Conservation (phyloP, 2,329 filamentous ascomycete genomes). For the Berkeleyomyces rouxiae region DNA sequence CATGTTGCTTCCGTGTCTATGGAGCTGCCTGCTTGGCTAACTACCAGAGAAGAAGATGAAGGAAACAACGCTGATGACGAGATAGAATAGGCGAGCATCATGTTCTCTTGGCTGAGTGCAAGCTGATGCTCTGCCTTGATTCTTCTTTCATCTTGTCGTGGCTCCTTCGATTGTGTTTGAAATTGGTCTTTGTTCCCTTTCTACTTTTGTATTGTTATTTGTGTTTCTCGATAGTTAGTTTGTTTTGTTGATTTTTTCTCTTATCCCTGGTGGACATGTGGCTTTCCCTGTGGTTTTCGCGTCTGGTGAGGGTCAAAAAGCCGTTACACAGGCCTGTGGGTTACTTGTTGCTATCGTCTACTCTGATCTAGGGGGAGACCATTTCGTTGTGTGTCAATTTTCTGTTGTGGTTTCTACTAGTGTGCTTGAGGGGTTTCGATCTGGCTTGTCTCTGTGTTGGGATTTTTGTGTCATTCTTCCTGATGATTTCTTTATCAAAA, state of each 20-base stretch:
- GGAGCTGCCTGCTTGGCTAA: background rate
- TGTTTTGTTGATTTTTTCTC: background rate
- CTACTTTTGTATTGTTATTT: background rate
- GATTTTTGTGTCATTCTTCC: too few species aligned
- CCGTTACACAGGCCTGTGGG: background rate
- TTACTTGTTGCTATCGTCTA: background rate
- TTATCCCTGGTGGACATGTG: background rate
- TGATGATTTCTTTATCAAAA: too few species aligned
- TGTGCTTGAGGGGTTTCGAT: background rate
- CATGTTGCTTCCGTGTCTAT: background rate
- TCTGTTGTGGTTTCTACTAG: background rate
- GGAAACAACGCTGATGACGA: background rate
- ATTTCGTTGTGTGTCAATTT: background rate
- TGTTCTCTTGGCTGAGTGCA: background rate
- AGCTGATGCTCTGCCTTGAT: background rate
- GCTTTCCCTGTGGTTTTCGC: background rate
- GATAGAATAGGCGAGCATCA: background rate
- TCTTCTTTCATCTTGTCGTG: background rate
- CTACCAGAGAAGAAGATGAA: background rate
- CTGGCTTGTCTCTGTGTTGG: background rate
- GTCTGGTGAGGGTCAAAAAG: background rate
- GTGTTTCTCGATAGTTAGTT: background rate
- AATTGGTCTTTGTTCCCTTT: background rate
- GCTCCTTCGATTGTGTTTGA: background rate
- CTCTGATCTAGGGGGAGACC: background rate